Base-by-base conservation (phyloP, 2,329 filamentous ascomycete genomes). In the Paramyrothecium roridum region DNA sequence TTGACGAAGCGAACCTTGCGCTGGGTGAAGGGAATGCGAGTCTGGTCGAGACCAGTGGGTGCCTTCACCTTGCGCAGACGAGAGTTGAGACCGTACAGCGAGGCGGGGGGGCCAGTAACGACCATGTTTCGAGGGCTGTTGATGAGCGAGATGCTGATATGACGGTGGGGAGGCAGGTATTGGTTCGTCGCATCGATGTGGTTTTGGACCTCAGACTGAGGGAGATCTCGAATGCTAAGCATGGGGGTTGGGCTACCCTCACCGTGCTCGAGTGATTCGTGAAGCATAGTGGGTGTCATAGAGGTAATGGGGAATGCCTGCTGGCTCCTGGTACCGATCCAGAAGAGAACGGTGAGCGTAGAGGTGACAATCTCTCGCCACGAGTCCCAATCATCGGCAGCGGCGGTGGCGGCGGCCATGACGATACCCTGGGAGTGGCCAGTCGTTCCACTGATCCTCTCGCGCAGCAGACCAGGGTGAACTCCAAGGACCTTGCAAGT, bases 121-220 rank as follows among this genome's bases (percentile, higher is more conserved):
- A 99, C 96, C 68, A 98, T 88, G 73, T 98, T 99, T 56, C 95
- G 88, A 16, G 93, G 92, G 75, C 93, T 98, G 80, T 99, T 99
- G 71, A 97, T 86, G 54, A 99, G 83, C 1, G 96, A 98, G 65
- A 99, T 93, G 69, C 87, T 88, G 69, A 99, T 97, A 70, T 98
- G 95, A 56, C 93, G 87, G 66, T 97, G 93, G 61, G 89, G 78
- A 0, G 95, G 95, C 55, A 99, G 83, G 77, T 99, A 96, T 71
- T 97, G 88, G 74, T 99, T 99, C 61, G 95, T 99, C 16, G 89
- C 90, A 75, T 98, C 89, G 63, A 99, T 96, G 76, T 98, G 93
- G 73, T 93, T 92, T 75, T 99, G 93, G 13, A 99, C 91, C 63
- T 96, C 90, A 47, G 87, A 83, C 66, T 89, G 85, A 1, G 93